Base-by-base conservation (phyloP, 1,284 basidiomycete genomes). In the Moesziomyces sp. region DNA sequence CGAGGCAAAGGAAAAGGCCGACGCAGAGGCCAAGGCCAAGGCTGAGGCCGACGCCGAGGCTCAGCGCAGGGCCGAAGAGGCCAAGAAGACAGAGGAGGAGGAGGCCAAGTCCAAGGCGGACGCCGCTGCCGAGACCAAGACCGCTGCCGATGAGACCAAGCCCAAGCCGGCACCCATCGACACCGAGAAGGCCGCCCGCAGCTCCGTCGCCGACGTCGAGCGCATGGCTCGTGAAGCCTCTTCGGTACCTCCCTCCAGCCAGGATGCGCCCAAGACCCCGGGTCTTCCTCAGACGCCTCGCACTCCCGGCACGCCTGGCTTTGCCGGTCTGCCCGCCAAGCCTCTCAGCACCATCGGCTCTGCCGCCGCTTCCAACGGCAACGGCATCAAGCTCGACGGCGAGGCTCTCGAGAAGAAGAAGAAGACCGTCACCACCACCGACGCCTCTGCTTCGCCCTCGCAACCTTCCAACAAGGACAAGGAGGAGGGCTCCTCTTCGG, bases 271-370 rank as follows among this genome's bases (percentile, higher is more conserved):
- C 40, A 77, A 77, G 42, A 80, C 78, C 4, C 74, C 76, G 3
- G 63, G 64, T 28, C 55, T 75, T 24, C 78, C 74, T 28, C 68
- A 53, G 49, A 79, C 78, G 6, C 80, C 79, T 47, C 70, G 78
- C 50, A 80, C 78, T 5, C 78, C 80, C 28, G 76, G 78, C 46
- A 80, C 79, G 14, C 77, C 79, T 28, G 79, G 79, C 58, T 79
- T 82, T 40, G 80, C 78, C 48, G 74, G 75, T 49, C 72, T 82
- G 33, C 80, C 80, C 18, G 80, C 80, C 65, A 80, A 79, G 76
- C 78, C 80, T 8, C 52, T 80, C 43, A 74, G 57, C 67, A 71
- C 74, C 23, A 52, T 78, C 46, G 50, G 68, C 30, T 33, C 30
- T 4, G 44, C 54, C 21, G 33, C 74, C 38, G 53, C 67, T 16